phyloP scores from a whole-genome alignment of 2,329 filamentous ascomycete genomes.

The Aspergillus awamori region DNA sequence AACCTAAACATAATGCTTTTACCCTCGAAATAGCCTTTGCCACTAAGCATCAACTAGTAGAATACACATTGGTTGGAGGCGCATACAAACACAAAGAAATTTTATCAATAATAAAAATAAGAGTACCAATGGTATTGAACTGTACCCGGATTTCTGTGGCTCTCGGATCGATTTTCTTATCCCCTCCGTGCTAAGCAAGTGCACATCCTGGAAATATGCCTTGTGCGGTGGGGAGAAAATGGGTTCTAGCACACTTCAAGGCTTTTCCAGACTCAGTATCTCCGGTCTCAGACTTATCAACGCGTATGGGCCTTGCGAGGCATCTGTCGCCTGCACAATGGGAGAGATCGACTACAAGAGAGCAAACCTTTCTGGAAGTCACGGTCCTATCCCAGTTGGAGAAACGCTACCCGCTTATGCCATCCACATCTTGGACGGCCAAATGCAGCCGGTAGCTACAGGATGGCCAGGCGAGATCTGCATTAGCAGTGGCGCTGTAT shows the following conservation, averaged over 20 bases:
- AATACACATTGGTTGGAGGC: too few species aligned
- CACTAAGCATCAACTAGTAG: too few species aligned
- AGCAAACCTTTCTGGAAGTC: too few species aligned
- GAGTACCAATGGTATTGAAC: too few species aligned
- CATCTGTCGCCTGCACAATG: not conserved
- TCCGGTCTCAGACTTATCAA: constrained; percentile 8
- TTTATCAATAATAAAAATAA: too few species aligned
- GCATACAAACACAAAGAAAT: too few species aligned
- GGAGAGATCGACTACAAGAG: not conserved
- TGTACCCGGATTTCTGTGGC: too few species aligned
- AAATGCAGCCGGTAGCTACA: constrained; percentile 10
- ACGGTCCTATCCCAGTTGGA: constrained; percentile 6
- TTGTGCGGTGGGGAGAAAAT: constrained; percentile 16
- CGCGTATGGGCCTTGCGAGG: constrained; percentile 20
- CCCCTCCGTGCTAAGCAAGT: not conserved
- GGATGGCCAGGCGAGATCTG: constrained; percentile 15
- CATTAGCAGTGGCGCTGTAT: constrained; percentile 11
- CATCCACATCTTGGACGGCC: constrained; percentile 11
- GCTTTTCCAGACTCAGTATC: constrained; percentile 3
- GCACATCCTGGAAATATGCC: constrained; percentile 9
- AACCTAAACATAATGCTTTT: too few species aligned
- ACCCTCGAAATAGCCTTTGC: too few species aligned
- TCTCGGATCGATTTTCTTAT: too few species aligned
- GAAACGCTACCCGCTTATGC: constrained; percentile 11
- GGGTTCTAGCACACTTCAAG: not conserved